phyloP scores from a whole-genome alignment of 345 rosid species.

The Camelina neglecta region DNA sequence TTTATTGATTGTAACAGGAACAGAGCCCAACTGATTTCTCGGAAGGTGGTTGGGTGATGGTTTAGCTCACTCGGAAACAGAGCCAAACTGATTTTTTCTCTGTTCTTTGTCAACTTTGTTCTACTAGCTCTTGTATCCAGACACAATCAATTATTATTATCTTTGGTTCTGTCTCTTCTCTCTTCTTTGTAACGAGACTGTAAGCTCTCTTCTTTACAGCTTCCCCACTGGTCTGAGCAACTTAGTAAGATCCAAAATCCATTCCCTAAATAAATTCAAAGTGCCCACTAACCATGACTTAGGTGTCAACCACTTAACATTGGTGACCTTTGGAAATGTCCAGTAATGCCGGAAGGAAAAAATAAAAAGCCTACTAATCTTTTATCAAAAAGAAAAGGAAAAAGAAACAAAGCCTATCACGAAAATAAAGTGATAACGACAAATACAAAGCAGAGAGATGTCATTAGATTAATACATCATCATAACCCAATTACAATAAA shows the following conservation, averaged over 20 bases:
- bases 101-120: constrained; percentile 20
- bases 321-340: constrained; percentile 14
- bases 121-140: neutral
- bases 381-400: too few relatives aligned
- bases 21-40: constrained; percentile 45
- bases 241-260: constrained; percentile 25
- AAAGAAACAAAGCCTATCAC: neutral
- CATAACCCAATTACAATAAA: constrained; percentile 44
- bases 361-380: constrained; percentile 2
- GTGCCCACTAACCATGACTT: neutral
- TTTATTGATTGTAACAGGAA: constrained; percentile 51
- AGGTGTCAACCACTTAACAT: constrained; percentile 10
- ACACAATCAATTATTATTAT: constrained; percentile 24
- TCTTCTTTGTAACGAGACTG: constrained; percentile 26
- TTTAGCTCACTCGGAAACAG: constrained; percentile 50
- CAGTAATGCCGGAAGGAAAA: constrained; percentile 32
- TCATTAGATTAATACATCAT: constrained; percentile 35
- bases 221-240: constrained; percentile 6
- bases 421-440: constrained; percentile 36
- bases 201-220: too few relatives aligned
- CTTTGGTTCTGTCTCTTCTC: constrained; percentile 36
- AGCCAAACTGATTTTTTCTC: neutral
- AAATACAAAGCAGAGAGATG: constrained; percentile 31
- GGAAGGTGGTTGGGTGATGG: constrained; percentile 52
- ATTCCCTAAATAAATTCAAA: neutral